Conservation (phyloP, 441 rosid genomes). For the Pelargonium australe region DNA sequence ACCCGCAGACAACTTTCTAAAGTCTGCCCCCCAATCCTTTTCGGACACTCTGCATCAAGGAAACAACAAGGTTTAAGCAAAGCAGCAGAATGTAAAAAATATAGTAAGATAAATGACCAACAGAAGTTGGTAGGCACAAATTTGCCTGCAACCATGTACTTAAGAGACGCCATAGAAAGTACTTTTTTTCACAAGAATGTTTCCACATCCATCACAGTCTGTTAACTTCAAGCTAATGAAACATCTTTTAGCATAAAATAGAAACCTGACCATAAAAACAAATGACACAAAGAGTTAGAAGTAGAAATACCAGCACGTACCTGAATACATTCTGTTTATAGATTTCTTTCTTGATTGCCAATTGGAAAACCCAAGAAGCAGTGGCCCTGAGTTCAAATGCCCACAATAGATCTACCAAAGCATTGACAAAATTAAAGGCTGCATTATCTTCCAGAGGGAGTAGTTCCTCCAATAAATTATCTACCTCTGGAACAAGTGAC, state of each 20-base stretch:
- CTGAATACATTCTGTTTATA: constrained; percentile 70
- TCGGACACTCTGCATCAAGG: constrained; percentile 74
- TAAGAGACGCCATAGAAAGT: not conserved
- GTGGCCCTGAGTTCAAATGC: constrained; percentile 89
- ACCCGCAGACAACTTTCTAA: constrained; percentile 89
- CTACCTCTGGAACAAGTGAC: constrained; percentile 59
- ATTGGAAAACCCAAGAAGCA: constrained; percentile 82
- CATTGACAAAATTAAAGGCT: constrained; percentile 81
- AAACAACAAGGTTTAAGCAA: constrained; percentile 17
- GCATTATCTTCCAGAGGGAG: constrained; percentile 68
- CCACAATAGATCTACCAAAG: constrained; percentile 84
- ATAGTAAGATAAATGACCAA: constrained; percentile 2
- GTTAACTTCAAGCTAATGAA: not conserved
- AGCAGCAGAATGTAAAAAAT: constrained; percentile 2
- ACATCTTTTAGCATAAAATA: not conserved
- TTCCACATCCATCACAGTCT: not conserved
- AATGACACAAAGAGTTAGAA: not conserved
- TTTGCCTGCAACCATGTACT: not conserved
- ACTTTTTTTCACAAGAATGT: not conserved
- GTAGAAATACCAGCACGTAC: constrained; percentile 30
- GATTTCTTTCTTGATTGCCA: constrained; percentile 71
- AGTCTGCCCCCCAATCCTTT: constrained; percentile 95
- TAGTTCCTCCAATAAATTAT: constrained; percentile 57
- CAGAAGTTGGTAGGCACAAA: not conserved
- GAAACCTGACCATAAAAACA: not conserved